These are phyloP conservation scores for Limonium bicolor DNA, from an alignment of 148 eudicot species.

Conservation along the genomic window DNA sequence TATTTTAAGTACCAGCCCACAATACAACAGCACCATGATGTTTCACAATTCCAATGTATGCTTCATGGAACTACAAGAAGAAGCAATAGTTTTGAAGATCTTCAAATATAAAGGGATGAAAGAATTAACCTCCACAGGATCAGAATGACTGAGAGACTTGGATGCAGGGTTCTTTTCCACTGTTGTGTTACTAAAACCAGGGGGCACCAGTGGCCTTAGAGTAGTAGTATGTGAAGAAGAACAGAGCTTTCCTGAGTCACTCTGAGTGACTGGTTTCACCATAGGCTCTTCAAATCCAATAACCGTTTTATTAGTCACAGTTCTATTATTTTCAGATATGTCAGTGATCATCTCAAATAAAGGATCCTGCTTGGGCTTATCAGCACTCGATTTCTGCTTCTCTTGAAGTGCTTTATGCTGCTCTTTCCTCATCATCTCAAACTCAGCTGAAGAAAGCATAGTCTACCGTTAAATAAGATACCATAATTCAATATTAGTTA, in stretches of 20 bases:
- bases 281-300: conserved; percentile 21
- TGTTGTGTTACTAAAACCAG: conserved; percentile 59
- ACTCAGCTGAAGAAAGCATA: conserved; percentile 42
- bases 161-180: conserved; percentile 41
- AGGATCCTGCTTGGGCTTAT: conserved; percentile 34
- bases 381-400: conserved; percentile 42
- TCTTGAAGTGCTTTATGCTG: conserved; percentile 78
- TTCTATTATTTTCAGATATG: conserved; percentile 22
- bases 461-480: neutral
- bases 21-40: too few relatives aligned
- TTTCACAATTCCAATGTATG: too few relatives aligned
- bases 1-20: too few relatives aligned
- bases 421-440: conserved; percentile 93
- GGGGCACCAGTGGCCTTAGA: conserved; percentile 85
- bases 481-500: too few relatives aligned
- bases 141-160: conserved; percentile 22
- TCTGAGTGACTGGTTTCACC: conserved; percentile 18
- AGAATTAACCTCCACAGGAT: conserved; percentile 34
- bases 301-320: conserved; percentile 9
- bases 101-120: too few relatives aligned
- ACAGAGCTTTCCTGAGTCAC: conserved; percentile 37
- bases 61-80: too few relatives aligned
- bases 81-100: too few relatives aligned
- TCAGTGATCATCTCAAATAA: conserved; percentile 15
- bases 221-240: conserved; percentile 34